Conservation (phyloP, 106 monocot genomes). For the Chionographis japonica region DNA sequence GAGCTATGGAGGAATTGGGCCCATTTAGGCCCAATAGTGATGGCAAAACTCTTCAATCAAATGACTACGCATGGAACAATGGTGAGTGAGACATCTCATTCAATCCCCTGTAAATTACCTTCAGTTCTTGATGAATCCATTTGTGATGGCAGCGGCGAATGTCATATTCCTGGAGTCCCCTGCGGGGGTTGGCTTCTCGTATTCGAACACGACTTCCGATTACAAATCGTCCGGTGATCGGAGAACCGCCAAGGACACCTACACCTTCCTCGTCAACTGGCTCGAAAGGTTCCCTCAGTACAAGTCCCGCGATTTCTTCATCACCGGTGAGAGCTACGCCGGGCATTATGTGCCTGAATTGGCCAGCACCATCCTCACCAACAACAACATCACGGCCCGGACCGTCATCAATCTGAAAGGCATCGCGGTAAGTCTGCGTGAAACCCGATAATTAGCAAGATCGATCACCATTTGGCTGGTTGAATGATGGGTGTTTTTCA, state of each 20-base stretch:
- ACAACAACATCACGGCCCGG: conserved; percentile 6
- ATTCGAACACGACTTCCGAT: conserved; percentile 39
- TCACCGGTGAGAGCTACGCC: conserved; percentile 51
- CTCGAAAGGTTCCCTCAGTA: conserved; percentile 40
- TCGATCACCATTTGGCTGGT: too few species aligned
- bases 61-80: conserved; percentile 44
- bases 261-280: conserved; percentile 40
- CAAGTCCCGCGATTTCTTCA: conserved; percentile 33
- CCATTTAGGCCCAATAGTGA: conserved; percentile 53
- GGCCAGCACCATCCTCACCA: conserved; percentile 19
- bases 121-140: neutral
- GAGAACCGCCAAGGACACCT: conserved; percentile 20
- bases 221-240: conserved; percentile 26
- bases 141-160: conserved; percentile 36
- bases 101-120: neutral
- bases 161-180: conserved; percentile 47
- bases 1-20: conserved; percentile 59
- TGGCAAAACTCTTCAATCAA: conserved; percentile 37
- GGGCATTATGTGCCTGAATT: conserved; percentile 54
- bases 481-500: neutral
- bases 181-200: conserved; percentile 51
- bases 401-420: conserved; percentile 39
- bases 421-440: conserved; percentile 17
- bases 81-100: conserved; percentile 6
- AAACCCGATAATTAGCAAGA: too few species aligned